phyloP scores from a whole-genome alignment of 2,329 filamentous ascomycete species.

The Coniella vitis region DNA sequence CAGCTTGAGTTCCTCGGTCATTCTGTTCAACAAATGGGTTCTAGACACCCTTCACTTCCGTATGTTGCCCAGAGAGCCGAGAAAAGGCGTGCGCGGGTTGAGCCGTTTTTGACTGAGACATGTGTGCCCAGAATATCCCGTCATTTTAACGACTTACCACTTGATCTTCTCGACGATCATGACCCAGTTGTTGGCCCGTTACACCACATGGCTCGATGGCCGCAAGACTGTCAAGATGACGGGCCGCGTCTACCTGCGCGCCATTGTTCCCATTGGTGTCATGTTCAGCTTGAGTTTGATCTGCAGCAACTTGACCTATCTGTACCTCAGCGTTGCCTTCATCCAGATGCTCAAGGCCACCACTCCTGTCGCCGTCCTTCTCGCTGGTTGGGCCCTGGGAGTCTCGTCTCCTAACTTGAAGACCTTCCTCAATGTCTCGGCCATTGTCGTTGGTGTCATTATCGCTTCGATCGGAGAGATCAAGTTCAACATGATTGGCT shows the following conservation, averaged over 20 bases:
- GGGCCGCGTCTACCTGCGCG: constrained; percentile 82
- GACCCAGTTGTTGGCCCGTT: constrained; percentile 88
- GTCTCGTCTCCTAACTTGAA: constrained; percentile 77
- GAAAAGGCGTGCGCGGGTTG: background rate
- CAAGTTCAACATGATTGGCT: constrained; percentile 75
- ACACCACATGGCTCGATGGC: constrained; percentile 83
- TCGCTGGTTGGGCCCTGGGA: constrained; percentile 83
- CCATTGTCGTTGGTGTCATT: constrained; percentile 90
- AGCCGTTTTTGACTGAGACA: constrained; percentile 23
- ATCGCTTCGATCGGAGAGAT: constrained; percentile 96
- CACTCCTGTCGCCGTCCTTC: constrained; percentile 85
- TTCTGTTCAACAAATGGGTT: constrained; percentile 99
- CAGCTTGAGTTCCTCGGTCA: constrained; percentile 82
- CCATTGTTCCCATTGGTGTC: constrained; percentile 88
- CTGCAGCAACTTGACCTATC: constrained; percentile 91
- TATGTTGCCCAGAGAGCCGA: constrained; percentile 36
- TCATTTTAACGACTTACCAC: constrained; percentile 94
- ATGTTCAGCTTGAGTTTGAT: constrained; percentile 97
- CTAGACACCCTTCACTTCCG: constrained; percentile 78
- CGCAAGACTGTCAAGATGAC: constrained; percentile 98
- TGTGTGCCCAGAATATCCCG: constrained; percentile 50
- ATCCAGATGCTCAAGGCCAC: constrained; percentile 99
- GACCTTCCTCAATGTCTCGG: constrained; percentile 85
- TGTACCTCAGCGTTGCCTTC: constrained; percentile 92
- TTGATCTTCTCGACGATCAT: constrained; percentile 86